Conservation (phyloP, 805 yeast species). For the Vanderwaltozyma verrucispora region DNA sequence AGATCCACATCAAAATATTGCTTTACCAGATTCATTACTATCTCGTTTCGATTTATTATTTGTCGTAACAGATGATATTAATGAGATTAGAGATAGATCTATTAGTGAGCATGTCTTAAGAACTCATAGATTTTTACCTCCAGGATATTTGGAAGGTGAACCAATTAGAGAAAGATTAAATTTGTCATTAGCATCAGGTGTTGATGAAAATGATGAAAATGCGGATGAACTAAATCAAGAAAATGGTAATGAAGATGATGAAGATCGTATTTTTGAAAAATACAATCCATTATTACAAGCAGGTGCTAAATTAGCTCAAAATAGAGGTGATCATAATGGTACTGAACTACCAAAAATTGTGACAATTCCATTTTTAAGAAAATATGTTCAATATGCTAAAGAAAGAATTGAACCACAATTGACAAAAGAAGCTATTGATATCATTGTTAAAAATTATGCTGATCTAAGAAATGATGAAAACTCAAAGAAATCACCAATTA, state of each 20-base stretch:
- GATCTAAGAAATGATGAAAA: conserved; percentile 75
- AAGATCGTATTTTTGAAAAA: conserved; percentile 65
- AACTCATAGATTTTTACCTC: conserved; percentile 83
- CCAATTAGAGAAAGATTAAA: conserved; percentile 74
- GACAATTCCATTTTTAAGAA: conserved; percentile 76
- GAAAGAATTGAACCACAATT: conserved; percentile 75
- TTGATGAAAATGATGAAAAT: conserved; percentile 38
- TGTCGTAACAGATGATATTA: conserved; percentile 91
- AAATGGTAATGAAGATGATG: conserved; percentile 33
- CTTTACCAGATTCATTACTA: conserved; percentile 88
- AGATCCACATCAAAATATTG: conserved; percentile 94
- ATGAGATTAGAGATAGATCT: conserved; percentile 71
- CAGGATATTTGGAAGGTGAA: conserved; percentile 85
- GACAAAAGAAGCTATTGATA: conserved; percentile 64
- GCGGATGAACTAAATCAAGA: conserved; percentile 33
- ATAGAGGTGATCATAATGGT: conserved; percentile 28
- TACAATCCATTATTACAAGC: conserved; percentile 75
- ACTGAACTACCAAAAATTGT: conserved; percentile 39
- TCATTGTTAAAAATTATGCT: conserved; percentile 72
- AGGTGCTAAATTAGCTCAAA: conserved; percentile 46
- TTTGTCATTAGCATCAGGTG: conserved; percentile 75
- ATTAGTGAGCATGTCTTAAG: conserved; percentile 91
- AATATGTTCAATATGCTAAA: conserved; percentile 90
- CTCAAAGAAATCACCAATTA: conserved; percentile 81
- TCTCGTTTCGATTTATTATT: conserved; percentile 95